These are phyloP conservation scores for Cladosporium sphaerospermum DNA, from an alignment of 2,329 filamentous ascomycete species.

Conservation along the genomic window DNA sequence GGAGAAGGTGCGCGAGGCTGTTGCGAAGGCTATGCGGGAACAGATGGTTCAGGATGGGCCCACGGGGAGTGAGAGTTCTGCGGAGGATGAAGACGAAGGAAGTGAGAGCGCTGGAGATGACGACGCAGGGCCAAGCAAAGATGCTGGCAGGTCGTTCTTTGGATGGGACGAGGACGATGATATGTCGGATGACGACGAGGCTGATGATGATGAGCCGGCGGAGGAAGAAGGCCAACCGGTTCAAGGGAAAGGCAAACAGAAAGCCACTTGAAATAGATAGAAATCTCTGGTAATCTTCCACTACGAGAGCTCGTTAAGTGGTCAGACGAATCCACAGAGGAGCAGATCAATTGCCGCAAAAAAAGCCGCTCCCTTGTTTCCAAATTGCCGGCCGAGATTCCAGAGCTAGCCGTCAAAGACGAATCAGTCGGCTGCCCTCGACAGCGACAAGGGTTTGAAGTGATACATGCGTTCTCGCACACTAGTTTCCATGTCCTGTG, in stretches of 20 bases:
- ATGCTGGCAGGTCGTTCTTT: slow-evolving; percentile 52
- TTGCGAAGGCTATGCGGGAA: slow-evolving; percentile 62
- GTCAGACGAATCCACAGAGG: too few species aligned
- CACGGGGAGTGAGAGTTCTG: slow-evolving; percentile 36
- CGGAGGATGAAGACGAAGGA: slow-evolving; percentile 38
- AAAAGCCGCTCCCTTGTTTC: too few species aligned
- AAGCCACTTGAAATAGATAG: slow-evolving; percentile 13
- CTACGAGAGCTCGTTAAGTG: too few species aligned
- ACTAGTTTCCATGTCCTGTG: too few species aligned
- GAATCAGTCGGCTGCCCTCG: too few species aligned
- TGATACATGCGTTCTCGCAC: too few species aligned
- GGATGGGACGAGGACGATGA: slow-evolving; percentile 66
- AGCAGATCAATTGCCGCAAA: too few species aligned
- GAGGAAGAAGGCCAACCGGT: slow-evolving; percentile 11
- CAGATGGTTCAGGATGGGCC: slow-evolving; percentile 47
- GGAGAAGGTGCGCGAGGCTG: slow-evolving; percentile 73
- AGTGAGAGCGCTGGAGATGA: slow-evolving; percentile 25
- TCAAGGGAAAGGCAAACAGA: slow-evolving; percentile 41
- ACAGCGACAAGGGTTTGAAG: too few species aligned
- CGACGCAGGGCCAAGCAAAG: slow-evolving; percentile 28
- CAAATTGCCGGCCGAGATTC: too few species aligned
- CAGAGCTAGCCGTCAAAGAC: too few species aligned
- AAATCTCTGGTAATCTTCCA: not conserved
- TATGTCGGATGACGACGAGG: slow-evolving; percentile 41
- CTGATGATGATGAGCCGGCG: not conserved